Evolutionary conservation across 2,329 filamentous ascomycete species (phyloP).

Genomic region (Colletotrichum zoysiae): DNA sequence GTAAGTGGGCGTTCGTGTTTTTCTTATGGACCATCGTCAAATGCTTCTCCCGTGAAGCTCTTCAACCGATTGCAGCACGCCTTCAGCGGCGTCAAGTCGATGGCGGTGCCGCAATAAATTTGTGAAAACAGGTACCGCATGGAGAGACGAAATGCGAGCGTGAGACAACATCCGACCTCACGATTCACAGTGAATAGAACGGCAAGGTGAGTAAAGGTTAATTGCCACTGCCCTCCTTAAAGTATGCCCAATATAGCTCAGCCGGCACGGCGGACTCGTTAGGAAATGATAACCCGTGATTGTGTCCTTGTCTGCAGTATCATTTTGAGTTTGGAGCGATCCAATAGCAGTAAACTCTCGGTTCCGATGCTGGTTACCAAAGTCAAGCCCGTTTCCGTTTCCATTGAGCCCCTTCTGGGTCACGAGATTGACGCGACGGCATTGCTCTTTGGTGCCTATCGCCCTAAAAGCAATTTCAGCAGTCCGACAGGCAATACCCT

Average conservation of each 20-base stretch:
- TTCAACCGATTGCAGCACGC: no score
- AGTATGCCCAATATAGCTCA: conserved; percentile 9
- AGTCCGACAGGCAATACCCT: neutral
- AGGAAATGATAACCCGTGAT: no score
- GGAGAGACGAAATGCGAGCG: no score
- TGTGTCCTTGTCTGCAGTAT: neutral
- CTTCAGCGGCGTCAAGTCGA: no score
- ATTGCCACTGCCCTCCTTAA: neutral
- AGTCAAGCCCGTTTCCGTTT: neutral
- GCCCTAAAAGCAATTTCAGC: neutral
- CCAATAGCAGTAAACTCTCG: neutral
- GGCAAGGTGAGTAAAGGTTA: neutral
- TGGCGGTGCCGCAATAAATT: no score
- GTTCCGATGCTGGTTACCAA: neutral
- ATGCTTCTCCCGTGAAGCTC: no score
- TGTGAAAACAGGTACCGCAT: no score
- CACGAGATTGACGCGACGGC: conserved; percentile 8
- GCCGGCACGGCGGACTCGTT: neutral
- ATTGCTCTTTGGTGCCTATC: neutral
- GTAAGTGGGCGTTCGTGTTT: neutral
- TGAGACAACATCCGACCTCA: neutral
- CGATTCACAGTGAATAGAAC: neutral
- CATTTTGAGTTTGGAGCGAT: neutral
- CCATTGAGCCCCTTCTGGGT: neutral
- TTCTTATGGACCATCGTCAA: no score